Base-by-base conservation (phyloP, 768 basidiomycete species). In the Lactarius sanguifluus region DNA sequence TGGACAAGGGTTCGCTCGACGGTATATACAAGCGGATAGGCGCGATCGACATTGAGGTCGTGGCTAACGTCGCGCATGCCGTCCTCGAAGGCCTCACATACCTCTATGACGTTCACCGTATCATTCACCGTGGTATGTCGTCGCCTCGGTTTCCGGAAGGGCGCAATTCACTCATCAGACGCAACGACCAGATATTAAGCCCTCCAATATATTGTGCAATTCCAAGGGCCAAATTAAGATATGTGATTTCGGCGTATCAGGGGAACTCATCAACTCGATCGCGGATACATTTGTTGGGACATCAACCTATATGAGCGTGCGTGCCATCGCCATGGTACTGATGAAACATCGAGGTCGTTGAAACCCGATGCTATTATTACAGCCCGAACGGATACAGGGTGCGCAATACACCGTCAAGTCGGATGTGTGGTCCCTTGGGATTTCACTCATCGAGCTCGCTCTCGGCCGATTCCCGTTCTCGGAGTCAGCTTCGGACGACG, bases 331-430 rank as follows among this genome's bases (percentile, higher is more conserved):
- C 41, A 56, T 57, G 36, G 9, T 56, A 36, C 25, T 41, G 64
- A 62, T 65, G 73, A 56, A 58, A 38, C 38, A n/a, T 67, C 69
- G 58, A 68, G 16, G 30, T 59, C 57, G 30, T 45, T 61, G 56
- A 64, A 63, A 60, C 68, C 67, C 63, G 63, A 36, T 62, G 45
- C 45, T 59, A 66, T 67, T 57, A 40, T 62, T 62, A 41, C 77
- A 99, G 97, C 97, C 97, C 20, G 97, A 99, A 74, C 94, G 97
- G 66, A 98, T 99, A 80, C 96, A 98, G 79, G 97, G 97, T 59
- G 94, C 94, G 1, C 92, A 93, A 74, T 98, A 99, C 77, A 95
- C 94, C 34, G 96, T 99, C 77, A 98, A 98, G 78, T 98, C 96
- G 4, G 97, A 99, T 72, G 96, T 98, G 5, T 99, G 97, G 97